Base-by-base conservation (phyloP, 768 basidiomycete genomes). In the Lyophyllum shimeji region DNA sequence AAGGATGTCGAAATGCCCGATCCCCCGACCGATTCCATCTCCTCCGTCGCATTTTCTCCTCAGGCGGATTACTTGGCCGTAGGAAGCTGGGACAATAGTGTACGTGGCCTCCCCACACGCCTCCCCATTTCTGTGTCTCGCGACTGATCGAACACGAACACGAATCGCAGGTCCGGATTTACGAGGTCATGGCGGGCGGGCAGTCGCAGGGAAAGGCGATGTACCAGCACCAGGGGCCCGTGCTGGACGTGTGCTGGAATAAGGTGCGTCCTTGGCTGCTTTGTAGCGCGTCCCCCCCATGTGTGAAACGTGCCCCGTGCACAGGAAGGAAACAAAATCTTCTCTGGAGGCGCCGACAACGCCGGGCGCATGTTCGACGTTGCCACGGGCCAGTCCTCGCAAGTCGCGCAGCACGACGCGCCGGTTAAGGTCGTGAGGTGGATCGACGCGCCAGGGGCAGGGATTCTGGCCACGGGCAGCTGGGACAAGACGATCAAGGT, bases 401-500 rank as follows among this genome's bases (percentile, higher is more conserved):
- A 95, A 67, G 87, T 97, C 46, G 94, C 92, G 18, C 89, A 89
- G 58, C 95, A 98, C 59, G 94, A 97, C 68, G 91, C 87, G 45
- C 91, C 91, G 11, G 85, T 96, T 64, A 91, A 87, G 69, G 85
- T 83, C 55, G 86, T 93, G 37, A 81, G 84, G 52, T 95, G 89
- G 85, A 77, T 93, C 50, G 89, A 95, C 58, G 82, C 87, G 5
- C 85, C 84, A 20, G 82, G 82, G 58, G 82, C 82, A 33, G 84
- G 90, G 13, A 85, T 95, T 59, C 76, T 95, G 18, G 92, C 87
- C 12, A 98, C 96, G 1, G 97, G 95, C 9, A 94, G 93, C 51
- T 99, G 97, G 97, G 96, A 99, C 71, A 96, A 96, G 74, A 96
- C 93, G 1, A 73, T 98, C 67, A 96, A 95, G 80, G 95, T 95